A percentile compares a stretch with the other conserved stretches of the same genome.
These are phyloP conservation scores for Gloeophyllum trabeum DNA, from an alignment of 768 basidiomycete species.

Conservation along the genomic window DNA sequence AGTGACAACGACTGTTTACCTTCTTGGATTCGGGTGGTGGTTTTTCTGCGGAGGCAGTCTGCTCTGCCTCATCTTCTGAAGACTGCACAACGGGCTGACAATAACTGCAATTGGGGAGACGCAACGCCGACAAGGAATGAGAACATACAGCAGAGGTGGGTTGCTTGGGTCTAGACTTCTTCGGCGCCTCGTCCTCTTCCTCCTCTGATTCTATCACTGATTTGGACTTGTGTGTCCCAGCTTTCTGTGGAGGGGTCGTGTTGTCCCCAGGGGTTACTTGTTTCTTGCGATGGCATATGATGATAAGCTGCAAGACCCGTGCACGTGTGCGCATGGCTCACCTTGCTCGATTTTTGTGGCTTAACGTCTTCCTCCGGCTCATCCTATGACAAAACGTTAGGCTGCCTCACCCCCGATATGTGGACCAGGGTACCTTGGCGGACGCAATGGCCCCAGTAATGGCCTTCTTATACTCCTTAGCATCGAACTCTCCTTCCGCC, in stretches of 20 bases:
- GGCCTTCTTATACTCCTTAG: slow-evolving; percentile 29
- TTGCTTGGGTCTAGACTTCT: too few species aligned
- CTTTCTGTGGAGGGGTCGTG: too few species aligned
- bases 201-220: too few species aligned
- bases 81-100: background rate
- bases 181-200: too few species aligned
- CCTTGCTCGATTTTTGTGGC: background rate
- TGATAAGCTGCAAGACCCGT: background rate
- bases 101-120: background rate
- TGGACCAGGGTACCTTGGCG: slow-evolving; percentile 21
- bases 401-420: slow-evolving; percentile 6
- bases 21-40: background rate
- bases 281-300: background rate
- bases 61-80: background rate
- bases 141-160: too few species aligned
- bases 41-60: background rate
- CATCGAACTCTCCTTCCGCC: slow-evolving; percentile 30
- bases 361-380: background rate
- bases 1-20: background rate
- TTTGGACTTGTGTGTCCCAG: too few species aligned
- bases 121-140: too few species aligned
- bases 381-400: background rate
- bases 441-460: slow-evolving; percentile 32
- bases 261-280: too few species aligned
- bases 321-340: background rate